Base-by-base conservation (phyloP, 2,329 filamentous ascomycete genomes). In the Ceratocystis eucalypticola region DNA sequence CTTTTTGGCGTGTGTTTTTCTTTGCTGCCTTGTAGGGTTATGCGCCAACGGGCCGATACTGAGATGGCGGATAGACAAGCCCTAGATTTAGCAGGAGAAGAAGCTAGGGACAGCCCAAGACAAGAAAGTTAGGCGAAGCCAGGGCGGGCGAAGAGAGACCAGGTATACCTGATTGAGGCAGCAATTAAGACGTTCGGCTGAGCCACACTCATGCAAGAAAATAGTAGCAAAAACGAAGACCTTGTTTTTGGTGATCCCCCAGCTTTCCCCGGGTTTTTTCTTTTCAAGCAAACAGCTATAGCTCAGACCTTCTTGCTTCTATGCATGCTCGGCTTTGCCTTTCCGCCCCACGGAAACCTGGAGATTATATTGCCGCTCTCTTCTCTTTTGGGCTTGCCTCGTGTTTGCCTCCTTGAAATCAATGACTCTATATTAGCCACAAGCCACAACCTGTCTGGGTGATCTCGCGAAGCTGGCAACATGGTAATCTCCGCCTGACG, bases 251-350 rank as follows among this genome's bases (percentile, higher is more conserved):
- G 22, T 25, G 28, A 12, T 22, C 53, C 53, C 53, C 53, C 53
- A 57, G 53, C 28, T 57, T 57, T 57, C 53, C 53, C 53, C 53
- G 53, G 53, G 53, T 57, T 57, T 57, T 28, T 41, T 41, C 37
- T 41, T 41, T 41, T 12, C 37, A 22, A n/a, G 20, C 53, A 57
- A 57, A 41, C 37, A 4, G 53, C 53, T 57, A 17, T 57, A 30
- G 53, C 53, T 33, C 53, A 57, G 53, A 15, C 53, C 53, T n/a
- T 57, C 25, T 30, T 57, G 22, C 37, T 41, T 41, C 37, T 41
- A 41, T 41, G 37, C 37, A 41, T 41, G 37, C 37, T 57, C 3
- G 22, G 22, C 22, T 30, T 33, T 28, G 22, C 30, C 30, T 12
- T 57, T n/a, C 53, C 22, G 53, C 7, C 22, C 5, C 4, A 15